phyloP scores from a whole-genome alignment of 345 rosid genomes.

The Capsella bursapastoris region DNA sequence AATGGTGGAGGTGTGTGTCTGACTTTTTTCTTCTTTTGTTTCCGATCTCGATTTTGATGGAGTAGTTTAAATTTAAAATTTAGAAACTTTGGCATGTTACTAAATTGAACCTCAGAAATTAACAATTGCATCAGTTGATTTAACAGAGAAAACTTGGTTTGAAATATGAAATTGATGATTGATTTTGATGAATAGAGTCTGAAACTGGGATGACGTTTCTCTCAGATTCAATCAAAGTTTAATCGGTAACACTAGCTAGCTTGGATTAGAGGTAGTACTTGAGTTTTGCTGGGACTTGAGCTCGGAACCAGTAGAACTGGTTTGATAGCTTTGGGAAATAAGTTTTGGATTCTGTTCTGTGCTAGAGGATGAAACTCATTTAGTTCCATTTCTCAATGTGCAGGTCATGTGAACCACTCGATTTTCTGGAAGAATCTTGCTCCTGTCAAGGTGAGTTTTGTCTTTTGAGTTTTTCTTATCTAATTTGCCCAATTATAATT shows the following conservation, averaged over 20 bases:
- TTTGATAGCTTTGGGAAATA: background rate
- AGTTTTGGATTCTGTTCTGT: background rate
- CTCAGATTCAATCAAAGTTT: background rate
- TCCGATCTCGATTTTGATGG: conserved; percentile 1
- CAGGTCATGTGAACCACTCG: conserved; percentile 95
- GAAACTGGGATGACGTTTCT: conserved; percentile 2
- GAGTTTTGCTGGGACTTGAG: background rate
- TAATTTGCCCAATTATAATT: background rate
- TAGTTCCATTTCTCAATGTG: background rate
- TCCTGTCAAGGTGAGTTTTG: conserved; percentile 63
- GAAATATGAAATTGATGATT: conserved; percentile 17
- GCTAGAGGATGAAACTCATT: conserved; percentile 10
- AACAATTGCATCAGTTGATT: conserved; percentile 6
- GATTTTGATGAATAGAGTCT: background rate
- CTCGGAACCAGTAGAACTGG: background rate
- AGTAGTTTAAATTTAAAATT: no score
- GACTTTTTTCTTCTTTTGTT: background rate
- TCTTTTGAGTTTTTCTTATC: background rate
- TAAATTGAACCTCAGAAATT: background rate
- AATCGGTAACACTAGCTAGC: background rate
- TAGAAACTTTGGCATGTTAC: no score
- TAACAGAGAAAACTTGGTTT: background rate
- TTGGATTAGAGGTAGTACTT: background rate
- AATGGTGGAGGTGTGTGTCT: conserved; percentile 81
- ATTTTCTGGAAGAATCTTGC: conserved; percentile 92